Evolutionary conservation across 73 alveolate genomes (phyloP).

Genomic region (Uronychia setigera): DNA sequence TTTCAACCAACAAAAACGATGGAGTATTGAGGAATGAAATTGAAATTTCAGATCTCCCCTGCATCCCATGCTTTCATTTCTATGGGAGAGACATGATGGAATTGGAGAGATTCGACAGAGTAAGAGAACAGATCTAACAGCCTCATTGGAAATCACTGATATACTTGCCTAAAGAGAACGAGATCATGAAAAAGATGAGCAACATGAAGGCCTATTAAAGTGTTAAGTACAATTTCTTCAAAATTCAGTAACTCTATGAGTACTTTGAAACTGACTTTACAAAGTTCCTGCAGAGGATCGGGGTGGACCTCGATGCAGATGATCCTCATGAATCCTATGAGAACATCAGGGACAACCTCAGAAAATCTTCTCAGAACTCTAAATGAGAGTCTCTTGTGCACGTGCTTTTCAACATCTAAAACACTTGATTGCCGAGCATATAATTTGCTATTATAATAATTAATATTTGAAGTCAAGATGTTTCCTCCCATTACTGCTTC

Average conservation of each 20-base stretch:
- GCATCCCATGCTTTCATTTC: background rate
- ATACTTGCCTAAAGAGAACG: background rate
- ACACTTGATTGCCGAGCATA: too few relatives aligned
- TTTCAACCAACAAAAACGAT: background rate
- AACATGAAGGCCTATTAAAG: background rate
- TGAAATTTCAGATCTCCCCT: background rate
- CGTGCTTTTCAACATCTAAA: too few relatives aligned
- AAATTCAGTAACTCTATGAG: background rate
- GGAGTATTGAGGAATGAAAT: background rate
- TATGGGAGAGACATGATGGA: background rate
- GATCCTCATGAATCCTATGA: background rate
- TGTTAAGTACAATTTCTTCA: background rate
- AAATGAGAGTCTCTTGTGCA: too few relatives aligned
- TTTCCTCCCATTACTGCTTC: background rate
- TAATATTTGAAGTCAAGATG: background rate
- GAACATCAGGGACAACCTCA: background rate
- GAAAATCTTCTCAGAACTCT: too few relatives aligned
- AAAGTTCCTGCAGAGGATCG: background rate
- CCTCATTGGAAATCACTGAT: background rate
- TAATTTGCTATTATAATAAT: background rate
- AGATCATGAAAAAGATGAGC: conserved; percentile 1
- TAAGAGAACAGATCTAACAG: background rate
- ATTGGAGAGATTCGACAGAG: background rate
- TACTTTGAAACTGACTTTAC: background rate
- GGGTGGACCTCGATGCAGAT: background rate